These are phyloP conservation scores for Neonectria faginata DNA, from an alignment of 2,329 filamentous ascomycete genomes.

Conservation along the genomic window DNA sequence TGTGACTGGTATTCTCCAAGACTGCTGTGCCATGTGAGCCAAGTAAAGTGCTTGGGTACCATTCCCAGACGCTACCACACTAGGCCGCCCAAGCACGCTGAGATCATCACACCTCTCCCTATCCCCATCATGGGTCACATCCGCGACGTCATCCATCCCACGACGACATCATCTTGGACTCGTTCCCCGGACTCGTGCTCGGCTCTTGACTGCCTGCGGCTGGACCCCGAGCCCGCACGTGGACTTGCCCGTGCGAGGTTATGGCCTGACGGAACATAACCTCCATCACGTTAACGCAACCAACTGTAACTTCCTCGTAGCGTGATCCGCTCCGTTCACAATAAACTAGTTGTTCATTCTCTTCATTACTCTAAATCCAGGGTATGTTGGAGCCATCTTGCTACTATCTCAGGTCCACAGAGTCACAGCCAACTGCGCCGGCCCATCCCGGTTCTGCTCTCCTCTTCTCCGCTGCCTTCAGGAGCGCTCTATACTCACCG, in stretches of 20 bases:
- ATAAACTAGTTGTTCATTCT: background rate
- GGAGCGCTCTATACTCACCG: background rate
- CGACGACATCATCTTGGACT: background rate
- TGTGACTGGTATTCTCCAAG: background rate
- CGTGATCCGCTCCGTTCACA: background rate
- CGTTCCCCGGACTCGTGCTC: slow-evolving; percentile 3
- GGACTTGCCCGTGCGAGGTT: background rate
- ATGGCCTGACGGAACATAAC: background rate
- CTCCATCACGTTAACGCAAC: background rate
- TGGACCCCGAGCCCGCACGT: background rate
- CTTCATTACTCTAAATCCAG: background rate
- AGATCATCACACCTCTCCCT: slow-evolving; percentile 11
- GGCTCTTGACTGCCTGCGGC: background rate
- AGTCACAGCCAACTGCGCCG: background rate
- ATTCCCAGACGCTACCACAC: slow-evolving; percentile 7
- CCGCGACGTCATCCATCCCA: slow-evolving; percentile 12
- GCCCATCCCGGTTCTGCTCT: background rate
- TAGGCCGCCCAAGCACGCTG: slow-evolving; percentile 6
- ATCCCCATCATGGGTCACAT: slow-evolving; percentile 18
- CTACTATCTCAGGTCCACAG: background rate
- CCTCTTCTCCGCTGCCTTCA: background rate
- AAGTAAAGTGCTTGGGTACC: background rate
- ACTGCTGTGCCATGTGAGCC: background rate
- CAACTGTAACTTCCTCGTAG: background rate
- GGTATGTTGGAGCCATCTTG: background rate